These are phyloP conservation scores for Epichloe brachyelytri DNA, from an alignment of 2,329 filamentous ascomycete genomes.

Conservation along the genomic window DNA sequence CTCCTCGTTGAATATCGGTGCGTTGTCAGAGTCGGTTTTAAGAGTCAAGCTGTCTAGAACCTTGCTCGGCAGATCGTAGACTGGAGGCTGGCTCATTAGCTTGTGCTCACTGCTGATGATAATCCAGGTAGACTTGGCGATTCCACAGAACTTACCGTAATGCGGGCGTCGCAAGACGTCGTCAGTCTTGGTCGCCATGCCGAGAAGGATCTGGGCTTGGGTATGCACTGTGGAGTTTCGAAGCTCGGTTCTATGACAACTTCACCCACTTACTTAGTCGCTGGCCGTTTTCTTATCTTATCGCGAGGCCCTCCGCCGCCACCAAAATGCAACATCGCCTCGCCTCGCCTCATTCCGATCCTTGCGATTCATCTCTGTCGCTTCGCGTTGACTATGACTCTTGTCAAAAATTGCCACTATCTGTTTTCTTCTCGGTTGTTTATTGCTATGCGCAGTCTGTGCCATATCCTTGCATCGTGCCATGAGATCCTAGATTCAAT, in stretches of 20 bases:
- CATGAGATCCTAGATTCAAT: conserved; percentile 16
- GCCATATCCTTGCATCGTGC: conserved; percentile 26
- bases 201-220: neutral
- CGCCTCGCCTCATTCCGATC: too few species aligned
- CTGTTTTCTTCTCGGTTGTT: too few species aligned
- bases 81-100: conserved; percentile 28
- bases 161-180: conserved; percentile 38
- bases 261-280: too few species aligned
- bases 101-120: neutral
- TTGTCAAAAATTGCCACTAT: neutral
- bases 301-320: neutral
- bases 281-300: neutral
- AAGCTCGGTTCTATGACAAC: neutral
- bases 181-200: conserved; percentile 16
- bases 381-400: neutral
- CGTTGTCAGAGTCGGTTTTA: conserved; percentile 20
- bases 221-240: too few species aligned
- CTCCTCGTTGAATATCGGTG: conserved; percentile 10
- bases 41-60: conserved; percentile 54
- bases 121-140: neutral
- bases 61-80: conserved; percentile 70
- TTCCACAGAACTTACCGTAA: conserved; percentile 27
- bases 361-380: neutral
- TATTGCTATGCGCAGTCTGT: too few species aligned
- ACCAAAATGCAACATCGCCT: neutral